Evolutionary conservation across 2,329 filamentous ascomycete species (phyloP).

Genomic region (Microascus cirrosus): DNA sequence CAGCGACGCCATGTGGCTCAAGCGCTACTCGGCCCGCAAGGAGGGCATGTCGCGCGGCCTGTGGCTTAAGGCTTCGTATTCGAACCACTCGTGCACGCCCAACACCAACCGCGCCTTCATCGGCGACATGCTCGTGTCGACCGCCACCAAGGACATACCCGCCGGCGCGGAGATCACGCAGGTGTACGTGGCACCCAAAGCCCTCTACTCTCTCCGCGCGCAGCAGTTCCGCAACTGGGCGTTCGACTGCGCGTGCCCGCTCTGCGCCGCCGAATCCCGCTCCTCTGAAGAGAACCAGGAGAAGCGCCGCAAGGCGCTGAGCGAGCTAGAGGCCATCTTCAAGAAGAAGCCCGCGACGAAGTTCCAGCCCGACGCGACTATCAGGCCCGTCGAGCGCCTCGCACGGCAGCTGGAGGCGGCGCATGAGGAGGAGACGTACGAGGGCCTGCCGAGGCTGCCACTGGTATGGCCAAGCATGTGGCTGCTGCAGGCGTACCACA

Average conservation of each 20-base stretch:
- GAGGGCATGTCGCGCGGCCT: conserved; percentile 14
- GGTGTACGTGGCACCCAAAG: conserved; percentile 23
- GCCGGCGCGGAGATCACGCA: conserved; percentile 25
- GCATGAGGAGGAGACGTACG: conserved; percentile 20
- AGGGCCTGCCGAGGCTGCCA: conserved; percentile 17
- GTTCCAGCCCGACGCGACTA: conserved; percentile 17
- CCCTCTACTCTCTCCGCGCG: conserved; percentile 13
- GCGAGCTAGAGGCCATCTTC: conserved; percentile 11
- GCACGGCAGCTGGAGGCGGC: conserved; percentile 17
- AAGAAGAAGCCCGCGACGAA: conserved; percentile 10
- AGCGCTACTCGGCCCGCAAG: conserved; percentile 7
- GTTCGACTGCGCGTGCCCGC: conserved; percentile 25
- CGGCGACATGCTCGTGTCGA: conserved; percentile 29
- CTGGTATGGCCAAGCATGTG: conserved; percentile 24
- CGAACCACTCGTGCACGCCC: conserved; percentile 30
- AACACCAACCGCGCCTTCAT: conserved; percentile 27
- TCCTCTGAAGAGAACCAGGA: conserved; percentile 9
- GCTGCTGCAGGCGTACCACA: conserved; percentile 19
- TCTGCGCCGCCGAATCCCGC: conserved; percentile 21
- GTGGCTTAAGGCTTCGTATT: conserved; percentile 24
- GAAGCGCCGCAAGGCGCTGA: conserved; percentile 12
- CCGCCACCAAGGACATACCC: conserved; percentile 23
- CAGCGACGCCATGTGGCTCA: conserved; percentile 4
- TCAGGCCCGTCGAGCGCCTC: conserved; percentile 19
- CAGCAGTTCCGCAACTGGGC: conserved; percentile 22